Conservation (phyloP, 106 monocot species). For the Platanthera guangdongensis region DNA sequence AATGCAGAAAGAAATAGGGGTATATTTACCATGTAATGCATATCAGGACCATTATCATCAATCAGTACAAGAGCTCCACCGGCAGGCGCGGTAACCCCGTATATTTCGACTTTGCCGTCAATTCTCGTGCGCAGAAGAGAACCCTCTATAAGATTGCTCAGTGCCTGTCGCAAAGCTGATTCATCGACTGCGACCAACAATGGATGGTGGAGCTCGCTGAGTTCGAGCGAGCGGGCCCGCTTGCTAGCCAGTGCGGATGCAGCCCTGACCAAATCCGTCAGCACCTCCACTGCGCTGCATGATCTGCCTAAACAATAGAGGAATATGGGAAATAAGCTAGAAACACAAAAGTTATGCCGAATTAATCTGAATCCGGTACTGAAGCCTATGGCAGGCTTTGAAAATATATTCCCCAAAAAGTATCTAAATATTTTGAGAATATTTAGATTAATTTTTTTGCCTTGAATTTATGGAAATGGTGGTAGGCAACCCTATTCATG, state of each 20-base stretch:
- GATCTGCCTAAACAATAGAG: slow-evolving; percentile 75
- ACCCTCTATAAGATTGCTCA: slow-evolving; percentile 92
- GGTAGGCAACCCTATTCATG: too few relatives aligned
- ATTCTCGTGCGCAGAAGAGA: slow-evolving; percentile 60
- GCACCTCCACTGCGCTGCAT: slow-evolving; percentile 52
- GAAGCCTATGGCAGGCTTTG: too few relatives aligned
- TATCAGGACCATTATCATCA: slow-evolving; percentile 91
- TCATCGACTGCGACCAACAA: slow-evolving; percentile 72
- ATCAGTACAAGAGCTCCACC: slow-evolving; percentile 72
- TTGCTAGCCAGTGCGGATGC: slow-evolving; percentile 56
- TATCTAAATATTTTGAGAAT: too few relatives aligned
- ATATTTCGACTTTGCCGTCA: slow-evolving; percentile 66
- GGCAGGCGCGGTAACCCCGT: slow-evolving; percentile 58
- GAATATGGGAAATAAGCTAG: neutral
- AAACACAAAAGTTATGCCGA: neutral
- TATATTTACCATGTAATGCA: slow-evolving; percentile 81
- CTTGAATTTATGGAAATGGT: too few relatives aligned
- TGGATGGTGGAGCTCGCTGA: slow-evolving; percentile 26
- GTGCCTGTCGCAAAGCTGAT: slow-evolving; percentile 69
- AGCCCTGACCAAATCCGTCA: slow-evolving; percentile 71
- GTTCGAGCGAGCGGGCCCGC: slow-evolving; percentile 48
- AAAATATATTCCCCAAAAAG: too few relatives aligned
- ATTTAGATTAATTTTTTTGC: too few relatives aligned
- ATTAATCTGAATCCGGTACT: too few relatives aligned
- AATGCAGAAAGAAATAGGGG: neutral